Percentiles rank a stretch among this genome's conserved stretches.
These are phyloP conservation scores for Parastagonospora nodorum DNA, from an alignment of 2,329 filamentous ascomycete species.

Conservation along the genomic window DNA sequence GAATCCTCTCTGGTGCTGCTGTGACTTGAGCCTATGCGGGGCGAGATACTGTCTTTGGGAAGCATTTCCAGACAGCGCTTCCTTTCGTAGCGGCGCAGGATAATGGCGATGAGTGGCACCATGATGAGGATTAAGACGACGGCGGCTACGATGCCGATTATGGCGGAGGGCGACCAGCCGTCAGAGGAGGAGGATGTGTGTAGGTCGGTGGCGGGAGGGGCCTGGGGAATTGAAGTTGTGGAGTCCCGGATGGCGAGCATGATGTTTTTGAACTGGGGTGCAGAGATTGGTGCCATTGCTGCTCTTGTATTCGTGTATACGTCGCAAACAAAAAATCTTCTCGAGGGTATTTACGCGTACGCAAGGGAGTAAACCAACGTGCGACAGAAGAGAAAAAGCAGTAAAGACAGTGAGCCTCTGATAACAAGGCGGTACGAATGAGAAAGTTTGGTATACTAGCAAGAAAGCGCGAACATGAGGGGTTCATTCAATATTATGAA, in stretches of 20 bases:
- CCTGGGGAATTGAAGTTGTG: slow-evolving; percentile 11
- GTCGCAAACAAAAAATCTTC: neutral
- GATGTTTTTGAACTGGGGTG: neutral
- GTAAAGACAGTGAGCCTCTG: slow-evolving; percentile 9
- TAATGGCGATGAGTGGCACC: slow-evolving; percentile 25
- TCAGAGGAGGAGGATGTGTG: slow-evolving; percentile 6
- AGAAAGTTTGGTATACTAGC: neutral
- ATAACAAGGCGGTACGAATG: neutral
- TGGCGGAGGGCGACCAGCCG: slow-evolving; percentile 23
- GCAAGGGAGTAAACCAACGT: neutral
- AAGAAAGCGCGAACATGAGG: slow-evolving; percentile 5
- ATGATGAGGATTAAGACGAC: slow-evolving; percentile 21
- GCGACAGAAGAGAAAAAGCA: neutral
- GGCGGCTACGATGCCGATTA: slow-evolving; percentile 30
- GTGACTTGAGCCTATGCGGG: slow-evolving; percentile 9
- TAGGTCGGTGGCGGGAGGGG: slow-evolving; percentile 12
- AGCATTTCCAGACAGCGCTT: slow-evolving; percentile 24
- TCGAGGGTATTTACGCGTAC: neutral
- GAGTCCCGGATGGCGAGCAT: neutral
- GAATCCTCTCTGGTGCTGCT: slow-evolving; percentile 22
- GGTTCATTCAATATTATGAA: slow-evolving; percentile 3
- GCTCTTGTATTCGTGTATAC: neutral
- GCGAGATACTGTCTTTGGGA: slow-evolving; percentile 2
- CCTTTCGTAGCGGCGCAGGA: slow-evolving; percentile 23
- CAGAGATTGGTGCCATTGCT: neutral